Conservation (phyloP, 1,284 basidiomycete genomes). For the Dichomitus squalens region DNA sequence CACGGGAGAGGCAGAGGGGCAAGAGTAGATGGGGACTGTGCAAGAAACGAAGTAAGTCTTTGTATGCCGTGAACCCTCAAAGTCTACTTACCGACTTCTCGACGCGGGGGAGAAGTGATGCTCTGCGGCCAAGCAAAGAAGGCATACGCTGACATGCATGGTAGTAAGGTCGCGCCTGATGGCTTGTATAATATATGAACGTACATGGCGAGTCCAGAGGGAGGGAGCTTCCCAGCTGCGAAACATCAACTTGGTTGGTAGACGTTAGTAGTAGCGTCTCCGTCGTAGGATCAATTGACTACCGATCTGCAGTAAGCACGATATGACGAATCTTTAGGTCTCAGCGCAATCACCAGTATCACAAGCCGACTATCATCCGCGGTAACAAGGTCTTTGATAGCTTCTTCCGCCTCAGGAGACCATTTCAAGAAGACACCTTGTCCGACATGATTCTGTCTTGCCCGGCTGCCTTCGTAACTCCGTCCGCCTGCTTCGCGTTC, state of each 20-base stretch:
- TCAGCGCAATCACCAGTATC: slow-evolving; percentile 56
- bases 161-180: neutral
- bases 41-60: slow-evolving; percentile 7
- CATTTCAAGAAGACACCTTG: slow-evolving; percentile 63
- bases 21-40: slow-evolving; percentile 86
- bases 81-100: slow-evolving; percentile 55
- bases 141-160: slow-evolving; percentile 62
- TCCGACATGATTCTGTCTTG: slow-evolving; percentile 57
- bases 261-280: slow-evolving; percentile 57
- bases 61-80: neutral
- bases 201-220: slow-evolving; percentile 53
- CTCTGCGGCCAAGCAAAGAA: slow-evolving; percentile 74
- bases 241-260: slow-evolving; percentile 39
- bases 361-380: slow-evolving; percentile 57
- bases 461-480: slow-evolving; percentile 58
- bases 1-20: slow-evolving; percentile 77
- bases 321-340: neutral
- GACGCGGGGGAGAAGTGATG: slow-evolving; percentile 40
- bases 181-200: slow-evolving; percentile 17
- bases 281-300: slow-evolving; percentile 64
- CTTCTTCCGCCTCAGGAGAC: slow-evolving; percentile 63
- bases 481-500: slow-evolving; percentile 56
- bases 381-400: slow-evolving; percentile 57
- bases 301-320: neutral
- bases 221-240: slow-evolving; percentile 49